These are phyloP conservation scores for Chaetomium fimeti DNA, from an alignment of 495 filamentous ascomycete genomes.

Conservation along the genomic window DNA sequence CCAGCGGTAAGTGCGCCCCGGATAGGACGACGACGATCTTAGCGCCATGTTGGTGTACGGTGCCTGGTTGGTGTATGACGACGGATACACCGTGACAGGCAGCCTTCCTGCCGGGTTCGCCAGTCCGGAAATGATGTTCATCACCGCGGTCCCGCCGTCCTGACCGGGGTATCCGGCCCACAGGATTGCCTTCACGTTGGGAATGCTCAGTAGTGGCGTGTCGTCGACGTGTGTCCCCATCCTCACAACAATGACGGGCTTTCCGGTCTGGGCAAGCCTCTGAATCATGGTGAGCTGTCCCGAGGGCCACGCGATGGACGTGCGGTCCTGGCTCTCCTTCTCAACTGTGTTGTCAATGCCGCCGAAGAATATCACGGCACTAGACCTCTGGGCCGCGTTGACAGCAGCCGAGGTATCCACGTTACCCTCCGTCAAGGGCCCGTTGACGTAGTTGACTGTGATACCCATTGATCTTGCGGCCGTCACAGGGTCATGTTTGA, in stretches of 20 bases:
- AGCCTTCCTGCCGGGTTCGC: constrained; percentile 58
- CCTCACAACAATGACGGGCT: constrained; percentile 45
- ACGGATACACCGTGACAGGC: constrained; percentile 56
- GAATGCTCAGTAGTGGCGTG: constrained; percentile 47
- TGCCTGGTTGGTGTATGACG: constrained; percentile 40
- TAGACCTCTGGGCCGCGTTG: constrained; percentile 38
- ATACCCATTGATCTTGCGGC: constrained; percentile 39
- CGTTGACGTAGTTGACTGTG: constrained; percentile 28
- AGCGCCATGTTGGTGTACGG: constrained; percentile 45
- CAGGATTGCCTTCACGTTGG: constrained; percentile 54
- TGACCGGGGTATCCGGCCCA: constrained; percentile 57
- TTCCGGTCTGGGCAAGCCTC: constrained; percentile 37
- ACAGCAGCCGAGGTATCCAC: constrained; percentile 54
- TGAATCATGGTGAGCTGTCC: constrained; percentile 44
- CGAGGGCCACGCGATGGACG: constrained; percentile 45
- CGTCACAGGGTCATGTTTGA: constrained; percentile 35
- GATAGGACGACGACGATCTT: constrained; percentile 36
- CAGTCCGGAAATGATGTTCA: constrained; percentile 53
- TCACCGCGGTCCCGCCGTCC: constrained; percentile 54
- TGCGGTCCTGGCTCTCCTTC: constrained; percentile 43
- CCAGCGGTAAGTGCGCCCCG: constrained; percentile 49
- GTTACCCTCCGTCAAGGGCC: constrained; percentile 45
- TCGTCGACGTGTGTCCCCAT: constrained; percentile 58
- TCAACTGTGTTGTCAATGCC: constrained; percentile 48
- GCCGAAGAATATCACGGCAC: constrained; percentile 47